These are phyloP conservation scores for Gamsiella multidivaricata DNA, from an alignment of 192 early-diverging fungal genomes.

Conservation along the genomic window DNA sequence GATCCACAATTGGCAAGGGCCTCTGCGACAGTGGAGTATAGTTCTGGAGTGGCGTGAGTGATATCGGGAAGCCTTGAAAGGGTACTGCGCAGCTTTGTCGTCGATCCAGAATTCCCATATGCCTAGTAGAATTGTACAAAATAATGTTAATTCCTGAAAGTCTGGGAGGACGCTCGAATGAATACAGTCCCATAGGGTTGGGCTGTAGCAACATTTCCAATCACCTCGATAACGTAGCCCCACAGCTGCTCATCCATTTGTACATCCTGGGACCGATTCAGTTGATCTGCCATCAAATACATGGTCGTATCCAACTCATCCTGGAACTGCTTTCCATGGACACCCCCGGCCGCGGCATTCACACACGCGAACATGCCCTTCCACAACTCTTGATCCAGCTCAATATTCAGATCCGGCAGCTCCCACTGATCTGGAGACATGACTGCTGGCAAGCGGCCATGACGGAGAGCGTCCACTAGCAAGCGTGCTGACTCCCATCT, in stretches of 20 bases:
- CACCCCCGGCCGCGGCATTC: background rate
- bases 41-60: background rate
- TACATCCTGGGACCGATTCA: slow-evolving; percentile 12
- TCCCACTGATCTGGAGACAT: slow-evolving; percentile 50
- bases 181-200: no score
- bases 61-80: slow-evolving; percentile 11
- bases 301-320: slow-evolving; percentile 19
- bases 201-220: background rate
- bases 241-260: slow-evolving; percentile 40
- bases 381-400: slow-evolving; percentile 31
- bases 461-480: slow-evolving; percentile 44
- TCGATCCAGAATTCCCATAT: slow-evolving; percentile 23
- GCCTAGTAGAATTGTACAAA: slow-evolving; percentile 11
- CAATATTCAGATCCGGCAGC: slow-evolving; percentile 29
- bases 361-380: slow-evolving; percentile 44
- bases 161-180: background rate
- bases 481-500: slow-evolving; percentile 21
- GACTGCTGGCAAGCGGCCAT: slow-evolving; percentile 43
- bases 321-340: background rate
- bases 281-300: slow-evolving; percentile 44
- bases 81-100: slow-evolving; percentile 6
- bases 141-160: background rate
- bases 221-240: slow-evolving; percentile 36
- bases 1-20: slow-evolving; percentile 38
- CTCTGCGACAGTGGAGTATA: slow-evolving; percentile 16